These are phyloP conservation scores for Sanghuangporus weigelae DNA, from an alignment of 1,284 basidiomycete genomes.

Conservation along the genomic window DNA sequence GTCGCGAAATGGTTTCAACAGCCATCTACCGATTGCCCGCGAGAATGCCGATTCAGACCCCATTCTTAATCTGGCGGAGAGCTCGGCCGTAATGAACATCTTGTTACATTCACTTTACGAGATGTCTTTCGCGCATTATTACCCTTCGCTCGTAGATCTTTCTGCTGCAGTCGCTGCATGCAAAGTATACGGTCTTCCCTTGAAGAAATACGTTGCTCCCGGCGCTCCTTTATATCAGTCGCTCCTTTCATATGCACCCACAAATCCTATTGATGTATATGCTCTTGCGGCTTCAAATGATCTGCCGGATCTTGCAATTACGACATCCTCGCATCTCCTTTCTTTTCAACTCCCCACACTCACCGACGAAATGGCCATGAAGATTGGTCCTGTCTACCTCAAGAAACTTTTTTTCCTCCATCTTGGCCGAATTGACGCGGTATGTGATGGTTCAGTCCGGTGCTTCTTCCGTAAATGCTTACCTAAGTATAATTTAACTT, in stretches of 20 bases:
- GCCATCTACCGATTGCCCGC: conserved; percentile 25
- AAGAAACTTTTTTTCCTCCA: conserved; percentile 30
- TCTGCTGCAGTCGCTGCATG: conserved; percentile 29
- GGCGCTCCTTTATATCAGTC: conserved; percentile 27
- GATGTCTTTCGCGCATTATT: conserved; percentile 32
- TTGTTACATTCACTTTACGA: conserved; percentile 33
- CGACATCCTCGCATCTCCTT: conserved; percentile 25
- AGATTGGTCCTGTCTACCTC: conserved; percentile 28
- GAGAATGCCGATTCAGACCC: conserved; percentile 25
- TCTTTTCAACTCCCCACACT: conserved; percentile 23
- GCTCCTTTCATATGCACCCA: conserved; percentile 31
- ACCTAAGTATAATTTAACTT: conserved; percentile 21
- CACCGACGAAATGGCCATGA: conserved; percentile 24
- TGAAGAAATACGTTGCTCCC: conserved; percentile 24
- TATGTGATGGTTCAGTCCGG: conserved; percentile 22
- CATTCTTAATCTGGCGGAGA: conserved; percentile 29
- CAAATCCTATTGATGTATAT: conserved; percentile 31
- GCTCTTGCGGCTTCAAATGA: conserved; percentile 24
- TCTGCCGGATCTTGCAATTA: conserved; percentile 26
- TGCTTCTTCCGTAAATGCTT: conserved; percentile 19
- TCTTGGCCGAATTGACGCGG: conserved; percentile 26
- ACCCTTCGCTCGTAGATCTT: conserved; percentile 29
- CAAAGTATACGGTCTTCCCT: conserved; percentile 28
- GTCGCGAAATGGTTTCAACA: conserved; percentile 35
- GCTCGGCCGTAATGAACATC: conserved; percentile 32